A percentile compares a stretch with the other conserved stretches of the same genome.
phyloP scores from a whole-genome alignment of 2,329 filamentous ascomycete genomes.

The Coniochaeta ligniaria region DNA sequence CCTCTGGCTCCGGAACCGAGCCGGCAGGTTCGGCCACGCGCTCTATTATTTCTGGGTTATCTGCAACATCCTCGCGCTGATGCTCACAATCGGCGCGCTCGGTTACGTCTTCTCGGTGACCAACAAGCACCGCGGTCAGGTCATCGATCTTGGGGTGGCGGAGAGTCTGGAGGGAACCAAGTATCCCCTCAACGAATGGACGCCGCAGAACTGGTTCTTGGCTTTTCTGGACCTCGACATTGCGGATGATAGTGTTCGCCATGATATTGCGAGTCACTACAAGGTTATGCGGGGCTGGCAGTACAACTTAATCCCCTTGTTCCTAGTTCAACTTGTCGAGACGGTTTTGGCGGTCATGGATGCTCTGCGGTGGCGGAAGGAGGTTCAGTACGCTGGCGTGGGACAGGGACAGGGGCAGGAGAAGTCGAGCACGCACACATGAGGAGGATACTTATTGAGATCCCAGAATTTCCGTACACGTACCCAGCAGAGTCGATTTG shows the following conservation, averaged over 20 bases:
- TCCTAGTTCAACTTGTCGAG: slow-evolving; percentile 12
- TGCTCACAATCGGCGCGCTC: slow-evolving; percentile 27
- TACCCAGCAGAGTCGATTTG: background rate
- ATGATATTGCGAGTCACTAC: background rate
- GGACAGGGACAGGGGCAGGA: background rate
- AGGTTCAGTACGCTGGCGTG: background rate
- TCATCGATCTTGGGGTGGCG: slow-evolving; percentile 21
- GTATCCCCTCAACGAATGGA: slow-evolving; percentile 26
- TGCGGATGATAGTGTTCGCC: slow-evolving; percentile 6
- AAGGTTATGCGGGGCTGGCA: background rate
- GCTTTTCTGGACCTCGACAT: slow-evolving; percentile 24
- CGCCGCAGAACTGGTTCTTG: slow-evolving; percentile 30
- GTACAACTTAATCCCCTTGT: slow-evolving; percentile 2
- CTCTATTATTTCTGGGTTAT: slow-evolving; percentile 27
- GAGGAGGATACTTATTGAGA: background rate
- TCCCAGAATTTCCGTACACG: background rate
- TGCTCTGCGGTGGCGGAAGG: background rate
- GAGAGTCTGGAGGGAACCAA: slow-evolving; percentile 10
- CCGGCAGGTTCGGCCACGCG: slow-evolving; percentile 5
- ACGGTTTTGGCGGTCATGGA: slow-evolving; percentile 8
- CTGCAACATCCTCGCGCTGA: slow-evolving; percentile 22
- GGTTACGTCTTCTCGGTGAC: slow-evolving; percentile 27
- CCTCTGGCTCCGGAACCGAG: slow-evolving; percentile 19
- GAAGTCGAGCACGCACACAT: background rate
- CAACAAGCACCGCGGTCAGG: slow-evolving; percentile 18